Evolutionary conservation across 345 rosid species (phyloP).

Genomic region (Lepidium aucheri): DNA sequence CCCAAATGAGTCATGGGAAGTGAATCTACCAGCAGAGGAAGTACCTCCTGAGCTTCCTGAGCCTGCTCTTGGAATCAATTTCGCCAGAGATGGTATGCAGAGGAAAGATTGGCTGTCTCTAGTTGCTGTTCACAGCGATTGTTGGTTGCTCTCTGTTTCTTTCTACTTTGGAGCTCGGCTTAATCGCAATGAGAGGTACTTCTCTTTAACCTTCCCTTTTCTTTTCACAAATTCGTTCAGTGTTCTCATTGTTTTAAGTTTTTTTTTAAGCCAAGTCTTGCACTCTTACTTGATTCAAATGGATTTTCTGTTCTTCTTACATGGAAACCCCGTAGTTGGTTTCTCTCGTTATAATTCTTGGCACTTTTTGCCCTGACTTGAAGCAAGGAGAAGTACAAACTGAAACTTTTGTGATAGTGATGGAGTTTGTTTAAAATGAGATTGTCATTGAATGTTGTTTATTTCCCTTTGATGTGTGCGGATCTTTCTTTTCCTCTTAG

Average conservation of each 20-base stretch:
- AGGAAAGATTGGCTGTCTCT: conserved; percentile 91
- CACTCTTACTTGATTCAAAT: background rate
- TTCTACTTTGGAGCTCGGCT: conserved; percentile 95
- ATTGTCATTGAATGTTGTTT: background rate
- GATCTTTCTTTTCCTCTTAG: background rate
- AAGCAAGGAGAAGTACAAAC: background rate
- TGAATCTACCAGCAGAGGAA: conserved; percentile 89
- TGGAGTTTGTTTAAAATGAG: background rate
- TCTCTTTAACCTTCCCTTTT: background rate
- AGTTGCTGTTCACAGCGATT: conserved; percentile 93
- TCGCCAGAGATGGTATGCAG: conserved; percentile 95
- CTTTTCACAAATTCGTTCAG: background rate
- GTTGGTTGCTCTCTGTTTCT: conserved; percentile 96
- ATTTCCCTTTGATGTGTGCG: background rate
- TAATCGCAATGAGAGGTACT: conserved; percentile 79
- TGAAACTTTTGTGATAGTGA: background rate
- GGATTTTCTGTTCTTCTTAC: background rate
- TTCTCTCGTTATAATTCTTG: background rate
- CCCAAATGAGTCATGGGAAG: conserved; percentile 92
- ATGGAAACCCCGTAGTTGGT: background rate
- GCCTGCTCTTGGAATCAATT: conserved; percentile 94
- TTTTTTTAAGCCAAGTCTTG: background rate
- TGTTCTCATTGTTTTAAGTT: background rate
- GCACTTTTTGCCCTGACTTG: background rate
- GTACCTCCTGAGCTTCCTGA: conserved; percentile 98